Evolutionary conservation across 768 basidiomycete genomes (phyloP).

Genomic region (Boletus pseudo-olivaceus): DNA sequence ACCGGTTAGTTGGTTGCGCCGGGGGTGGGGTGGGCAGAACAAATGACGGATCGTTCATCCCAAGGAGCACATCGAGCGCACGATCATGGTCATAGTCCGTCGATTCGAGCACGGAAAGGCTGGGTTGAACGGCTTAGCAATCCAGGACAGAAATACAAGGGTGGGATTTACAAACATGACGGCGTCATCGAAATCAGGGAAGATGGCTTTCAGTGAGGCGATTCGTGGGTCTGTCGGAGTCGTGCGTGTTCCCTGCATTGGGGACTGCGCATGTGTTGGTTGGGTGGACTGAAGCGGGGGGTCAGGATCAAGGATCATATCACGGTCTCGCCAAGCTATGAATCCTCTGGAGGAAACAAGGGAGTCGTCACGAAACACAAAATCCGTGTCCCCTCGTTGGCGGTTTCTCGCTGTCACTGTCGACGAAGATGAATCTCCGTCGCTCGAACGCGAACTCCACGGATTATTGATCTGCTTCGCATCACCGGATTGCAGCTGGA

Average conservation of each 20-base stretch:
- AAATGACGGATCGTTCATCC: slow-evolving; percentile 84
- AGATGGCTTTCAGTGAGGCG: slow-evolving; percentile 59
- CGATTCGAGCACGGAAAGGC: slow-evolving; percentile 69
- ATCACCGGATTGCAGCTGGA: not conserved
- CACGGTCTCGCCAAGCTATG: not conserved
- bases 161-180: slow-evolving; percentile 49
- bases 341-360: not conserved
- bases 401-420: not conserved
- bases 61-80: slow-evolving; percentile 73
- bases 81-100: slow-evolving; percentile 67
- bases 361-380: not conserved
- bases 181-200: slow-evolving; percentile 76
- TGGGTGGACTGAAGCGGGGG: slow-evolving; percentile 10
- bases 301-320: slow-evolving; percentile 21
- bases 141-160: not conserved
- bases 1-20: not conserved
- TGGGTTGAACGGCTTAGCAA: slow-evolving; percentile 22
- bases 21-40: slow-evolving; percentile 33
- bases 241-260: not conserved
- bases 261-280: not conserved
- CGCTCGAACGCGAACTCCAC: not conserved
- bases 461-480: slow-evolving; percentile 6
- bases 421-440: not conserved
- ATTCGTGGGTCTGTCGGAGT: slow-evolving; percentile 43
- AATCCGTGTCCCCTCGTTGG: not conserved